phyloP scores from a whole-genome alignment of 306 rosid genomes.

The Quercus dentata region DNA sequence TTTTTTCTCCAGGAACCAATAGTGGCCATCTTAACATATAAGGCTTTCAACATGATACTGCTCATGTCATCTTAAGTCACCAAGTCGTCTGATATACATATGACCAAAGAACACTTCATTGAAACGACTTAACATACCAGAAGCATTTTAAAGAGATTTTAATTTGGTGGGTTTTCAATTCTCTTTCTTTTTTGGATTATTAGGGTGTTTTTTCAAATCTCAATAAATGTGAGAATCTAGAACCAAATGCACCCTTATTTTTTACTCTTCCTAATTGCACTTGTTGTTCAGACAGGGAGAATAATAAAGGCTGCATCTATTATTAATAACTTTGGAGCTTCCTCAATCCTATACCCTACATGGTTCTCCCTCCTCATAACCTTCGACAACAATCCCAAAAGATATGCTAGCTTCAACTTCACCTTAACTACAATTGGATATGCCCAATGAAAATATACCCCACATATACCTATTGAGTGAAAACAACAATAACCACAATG shows the following conservation, averaged over 20 bases:
- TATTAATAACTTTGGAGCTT: too few relatives aligned
- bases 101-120: neutral
- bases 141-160: neutral
- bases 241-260: neutral
- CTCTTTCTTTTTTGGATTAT: too few relatives aligned
- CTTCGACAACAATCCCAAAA: neutral
- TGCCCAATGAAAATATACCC: neutral
- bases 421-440: neutral
- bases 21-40: neutral
- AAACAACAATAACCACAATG: neutral
- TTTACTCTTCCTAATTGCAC: neutral
- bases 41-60: neutral
- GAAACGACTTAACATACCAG: neutral
- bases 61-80: neutral
- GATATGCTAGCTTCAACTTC: neutral
- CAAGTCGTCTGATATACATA: neutral
- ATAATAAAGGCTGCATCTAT: neutral
- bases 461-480: neutral
- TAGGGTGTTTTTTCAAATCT: too few relatives aligned
- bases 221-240: neutral
- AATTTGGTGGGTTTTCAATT: neutral
- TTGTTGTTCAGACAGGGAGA: neutral
- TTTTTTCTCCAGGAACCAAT: neutral
- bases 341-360: too few relatives aligned
- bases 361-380: too few relatives aligned